Conservation (phyloP, 352 stramenopile genomes). For the Phytophthora aleatoria region DNA sequence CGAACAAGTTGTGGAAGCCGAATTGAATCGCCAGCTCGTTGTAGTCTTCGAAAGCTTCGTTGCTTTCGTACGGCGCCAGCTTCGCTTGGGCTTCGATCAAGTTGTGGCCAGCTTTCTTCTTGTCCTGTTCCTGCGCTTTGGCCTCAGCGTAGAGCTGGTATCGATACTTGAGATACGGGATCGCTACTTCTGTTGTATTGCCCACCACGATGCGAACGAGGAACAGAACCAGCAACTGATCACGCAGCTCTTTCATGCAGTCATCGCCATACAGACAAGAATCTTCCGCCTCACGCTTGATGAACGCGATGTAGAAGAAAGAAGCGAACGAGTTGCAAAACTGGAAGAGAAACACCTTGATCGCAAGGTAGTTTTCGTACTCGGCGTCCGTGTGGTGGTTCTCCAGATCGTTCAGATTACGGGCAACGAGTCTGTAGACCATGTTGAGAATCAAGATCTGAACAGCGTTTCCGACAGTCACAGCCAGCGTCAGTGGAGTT, state of each 20-base stretch:
- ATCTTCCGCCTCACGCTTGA: constrained; percentile 50
- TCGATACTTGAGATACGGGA: constrained; percentile 77
- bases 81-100: constrained; percentile 77
- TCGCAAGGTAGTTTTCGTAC: constrained; percentile 92
- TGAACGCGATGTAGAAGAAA: constrained; percentile 94
- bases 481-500: constrained; percentile 38
- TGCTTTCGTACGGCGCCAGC: constrained; percentile 67
- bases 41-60: constrained; percentile 85
- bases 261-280: constrained; percentile 76
- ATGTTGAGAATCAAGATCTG: constrained; percentile 94
- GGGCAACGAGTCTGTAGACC: constrained; percentile 88
- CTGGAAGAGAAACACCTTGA: constrained; percentile 98
- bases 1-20: constrained; percentile 94
- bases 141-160: constrained; percentile 47
- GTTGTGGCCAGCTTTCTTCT: constrained; percentile 49
- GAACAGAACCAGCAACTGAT: constrained; percentile 91
- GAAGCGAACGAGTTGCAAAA: constrained; percentile 96
- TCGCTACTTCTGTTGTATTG: constrained; percentile 84
- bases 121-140: constrained; percentile 28
- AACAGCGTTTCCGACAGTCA: constrained; percentile 73
- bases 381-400: constrained; percentile 90
- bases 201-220: constrained; percentile 91
- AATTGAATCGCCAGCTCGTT: constrained; percentile 93
- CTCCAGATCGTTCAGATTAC: constrained; percentile 93
- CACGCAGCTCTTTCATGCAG: constrained; percentile 85